These are phyloP conservation scores for Phytopythium boreale DNA, from an alignment of 352 stramenopile species.

Conservation along the genomic window DNA sequence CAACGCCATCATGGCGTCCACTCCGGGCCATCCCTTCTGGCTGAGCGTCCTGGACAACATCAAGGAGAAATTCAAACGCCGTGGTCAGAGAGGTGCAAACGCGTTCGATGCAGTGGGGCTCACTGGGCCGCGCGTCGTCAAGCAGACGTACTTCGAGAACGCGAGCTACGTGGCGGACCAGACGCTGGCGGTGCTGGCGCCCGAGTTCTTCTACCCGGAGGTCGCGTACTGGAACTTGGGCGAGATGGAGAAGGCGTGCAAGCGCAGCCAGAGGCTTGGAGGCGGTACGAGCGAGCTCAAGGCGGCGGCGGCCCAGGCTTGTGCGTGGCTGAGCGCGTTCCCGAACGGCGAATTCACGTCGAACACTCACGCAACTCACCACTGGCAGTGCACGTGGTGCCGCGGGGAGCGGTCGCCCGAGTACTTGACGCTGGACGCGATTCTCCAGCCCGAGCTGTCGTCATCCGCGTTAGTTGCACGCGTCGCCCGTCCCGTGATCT, in stretches of 20 bases:
- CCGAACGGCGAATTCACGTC: conserved; percentile 44
- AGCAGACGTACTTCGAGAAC: conserved; percentile 29
- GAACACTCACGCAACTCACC: conserved; percentile 41
- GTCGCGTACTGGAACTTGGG: conserved; percentile 49
- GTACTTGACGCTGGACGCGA: conserved; percentile 21
- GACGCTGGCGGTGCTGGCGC: conserved; percentile 23
- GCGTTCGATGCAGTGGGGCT: conserved; percentile 31
- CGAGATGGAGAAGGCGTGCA: conserved; percentile 28
- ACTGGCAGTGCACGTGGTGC: conserved; percentile 66
- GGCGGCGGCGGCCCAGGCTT: conserved; percentile 21
- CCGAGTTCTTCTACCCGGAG: conserved; percentile 56
- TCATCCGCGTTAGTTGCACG: not conserved
- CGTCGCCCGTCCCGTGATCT: not conserved
- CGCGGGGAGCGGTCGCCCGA: conserved; percentile 21
- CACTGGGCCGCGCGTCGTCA: conserved; percentile 48
- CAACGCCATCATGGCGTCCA: conserved; percentile 59
- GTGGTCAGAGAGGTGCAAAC: conserved; percentile 3
- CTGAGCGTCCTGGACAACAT: conserved; percentile 46
- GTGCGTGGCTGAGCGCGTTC: conserved; percentile 34
- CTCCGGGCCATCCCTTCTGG: conserved; percentile 46
- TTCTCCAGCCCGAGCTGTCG: conserved; percentile 14
- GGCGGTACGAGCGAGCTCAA: conserved; percentile 4
- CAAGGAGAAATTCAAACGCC: conserved; percentile 31
- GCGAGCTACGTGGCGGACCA: not conserved
- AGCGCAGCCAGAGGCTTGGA: conserved; percentile 4